Evolutionary conservation across 192 early-diverging fungal species (phyloP).

Genomic region (Pilobolus umbonatus): DNA sequence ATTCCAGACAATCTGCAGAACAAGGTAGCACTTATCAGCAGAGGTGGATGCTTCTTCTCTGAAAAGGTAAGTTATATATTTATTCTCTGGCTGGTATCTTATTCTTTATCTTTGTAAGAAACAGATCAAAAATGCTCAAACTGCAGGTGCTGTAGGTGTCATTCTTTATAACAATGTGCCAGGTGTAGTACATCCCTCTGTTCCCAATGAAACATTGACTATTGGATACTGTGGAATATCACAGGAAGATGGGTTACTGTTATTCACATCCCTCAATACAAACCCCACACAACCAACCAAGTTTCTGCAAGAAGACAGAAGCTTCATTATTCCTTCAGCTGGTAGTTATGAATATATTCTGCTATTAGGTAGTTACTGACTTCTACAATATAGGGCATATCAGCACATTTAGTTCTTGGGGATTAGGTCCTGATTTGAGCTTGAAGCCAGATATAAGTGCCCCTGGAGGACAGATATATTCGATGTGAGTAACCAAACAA

Average conservation of each 20-base stretch:
- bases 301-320: conserved; percentile 32
- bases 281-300: conserved; percentile 13
- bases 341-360: conserved; percentile 1
- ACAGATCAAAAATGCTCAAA: conserved; percentile 28
- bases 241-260: conserved; percentile 33
- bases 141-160: conserved; percentile 47
- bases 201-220: conserved; percentile 8
- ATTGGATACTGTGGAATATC: conserved; percentile 41
- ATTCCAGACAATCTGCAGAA: conserved; percentile 18
- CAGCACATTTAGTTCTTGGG: conserved; percentile 61
- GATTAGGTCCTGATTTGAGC: conserved; percentile 55
- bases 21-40: conserved; percentile 39
- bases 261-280: conserved; percentile 11
- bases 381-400: conserved; percentile 38
- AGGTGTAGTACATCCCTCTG: conserved; percentile 28
- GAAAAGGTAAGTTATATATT: conserved; percentile 45
- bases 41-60: conserved; percentile 43
- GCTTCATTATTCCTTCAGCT: conserved; percentile 32
- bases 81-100: no score
- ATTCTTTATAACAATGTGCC: conserved; percentile 42
- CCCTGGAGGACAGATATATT: conserved; percentile 67
- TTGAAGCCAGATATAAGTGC: conserved; percentile 58
- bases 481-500: conserved; percentile 46
- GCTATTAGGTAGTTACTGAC: conserved; percentile 20
- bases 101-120: neutral